These are phyloP conservation scores for Flaveria sonorensis DNA, from an alignment of 129 eudicot genomes.

Conservation along the genomic window DNA sequence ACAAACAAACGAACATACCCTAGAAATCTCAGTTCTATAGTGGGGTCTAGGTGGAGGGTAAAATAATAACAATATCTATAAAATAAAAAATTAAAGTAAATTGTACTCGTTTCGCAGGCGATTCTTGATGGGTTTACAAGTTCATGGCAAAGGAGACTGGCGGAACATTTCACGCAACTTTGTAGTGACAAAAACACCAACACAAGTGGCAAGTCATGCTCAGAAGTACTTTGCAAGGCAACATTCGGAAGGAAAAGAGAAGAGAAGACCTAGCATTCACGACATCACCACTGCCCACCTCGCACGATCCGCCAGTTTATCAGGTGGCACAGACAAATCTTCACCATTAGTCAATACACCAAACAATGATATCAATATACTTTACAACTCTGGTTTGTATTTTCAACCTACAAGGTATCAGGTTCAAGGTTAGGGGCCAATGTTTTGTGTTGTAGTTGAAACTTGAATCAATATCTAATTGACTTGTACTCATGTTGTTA, in stretches of 20 bases:
- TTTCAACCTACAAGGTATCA: constrained; percentile 47
- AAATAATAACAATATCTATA: no score
- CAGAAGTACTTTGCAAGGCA: constrained; percentile 81
- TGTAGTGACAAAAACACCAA: constrained; percentile 76
- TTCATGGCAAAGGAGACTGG: constrained; percentile 91
- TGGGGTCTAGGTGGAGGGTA: no score
- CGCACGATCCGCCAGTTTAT: constrained; percentile 26
- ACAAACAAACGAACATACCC: neutral
- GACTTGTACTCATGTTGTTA: constrained; percentile 21
- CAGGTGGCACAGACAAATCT: constrained; percentile 14
- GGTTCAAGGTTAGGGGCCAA: constrained; percentile 32
- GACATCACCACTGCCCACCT: constrained; percentile 78
- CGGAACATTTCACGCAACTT: constrained; percentile 81
- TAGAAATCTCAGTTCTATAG: no score
- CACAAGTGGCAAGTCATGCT: constrained; percentile 98
- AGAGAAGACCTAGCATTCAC: constrained; percentile 87
- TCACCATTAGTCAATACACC: constrained; percentile 25
- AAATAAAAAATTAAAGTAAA: neutral
- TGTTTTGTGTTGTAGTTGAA: constrained; percentile 11
- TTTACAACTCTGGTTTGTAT: constrained; percentile 34
- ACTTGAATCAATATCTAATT: constrained; percentile 17
- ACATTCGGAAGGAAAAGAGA: constrained; percentile 72
- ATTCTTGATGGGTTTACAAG: constrained; percentile 70
- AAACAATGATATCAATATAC: constrained; percentile 33
- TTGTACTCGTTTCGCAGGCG: constrained; percentile 45